phyloP scores from a whole-genome alignment of 768 basidiomycete genomes.

The Sarcomyxa edulis region DNA sequence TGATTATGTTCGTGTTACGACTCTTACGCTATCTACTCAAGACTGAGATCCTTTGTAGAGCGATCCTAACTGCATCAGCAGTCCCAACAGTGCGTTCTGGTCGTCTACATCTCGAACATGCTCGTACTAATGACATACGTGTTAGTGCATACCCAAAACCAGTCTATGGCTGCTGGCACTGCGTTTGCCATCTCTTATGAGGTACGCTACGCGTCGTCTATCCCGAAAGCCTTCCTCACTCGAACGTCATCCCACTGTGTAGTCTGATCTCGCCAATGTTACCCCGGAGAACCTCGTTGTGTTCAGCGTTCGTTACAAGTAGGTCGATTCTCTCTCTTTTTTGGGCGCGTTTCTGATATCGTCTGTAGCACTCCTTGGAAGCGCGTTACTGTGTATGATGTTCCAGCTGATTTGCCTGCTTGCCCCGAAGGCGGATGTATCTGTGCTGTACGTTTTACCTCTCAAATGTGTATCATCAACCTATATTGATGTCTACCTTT shows the following conservation, averaged over 20 bases:
- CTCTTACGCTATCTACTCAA: background rate
- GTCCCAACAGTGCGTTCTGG: slow-evolving; percentile 14
- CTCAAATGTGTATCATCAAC: background rate
- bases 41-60: background rate
- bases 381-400: background rate
- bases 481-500: background rate
- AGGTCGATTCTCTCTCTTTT: background rate
- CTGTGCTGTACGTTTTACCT: slow-evolving; percentile 14
- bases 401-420: slow-evolving; percentile 11
- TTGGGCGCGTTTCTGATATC: background rate
- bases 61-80: slow-evolving; percentile 14
- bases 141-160: slow-evolving; percentile 24
- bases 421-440: slow-evolving; percentile 15
- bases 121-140: background rate
- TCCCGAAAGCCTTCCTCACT: background rate
- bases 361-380: slow-evolving; percentile 1
- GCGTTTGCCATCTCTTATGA: slow-evolving; percentile 27
- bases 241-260: background rate
- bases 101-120: too few relatives aligned
- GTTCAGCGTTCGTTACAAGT: background rate
- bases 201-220: slow-evolving; percentile 9
- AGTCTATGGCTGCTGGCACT: slow-evolving; percentile 25
- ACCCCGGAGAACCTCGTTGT: slow-evolving; percentile 1
- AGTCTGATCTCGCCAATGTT: slow-evolving; percentile 1
- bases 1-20: background rate